Evolutionary conservation across 768 basidiomycete species (phyloP), one percentile per base, ranked within the genome.

Genomic region (Strobilomyces echinocephalus): DNA sequence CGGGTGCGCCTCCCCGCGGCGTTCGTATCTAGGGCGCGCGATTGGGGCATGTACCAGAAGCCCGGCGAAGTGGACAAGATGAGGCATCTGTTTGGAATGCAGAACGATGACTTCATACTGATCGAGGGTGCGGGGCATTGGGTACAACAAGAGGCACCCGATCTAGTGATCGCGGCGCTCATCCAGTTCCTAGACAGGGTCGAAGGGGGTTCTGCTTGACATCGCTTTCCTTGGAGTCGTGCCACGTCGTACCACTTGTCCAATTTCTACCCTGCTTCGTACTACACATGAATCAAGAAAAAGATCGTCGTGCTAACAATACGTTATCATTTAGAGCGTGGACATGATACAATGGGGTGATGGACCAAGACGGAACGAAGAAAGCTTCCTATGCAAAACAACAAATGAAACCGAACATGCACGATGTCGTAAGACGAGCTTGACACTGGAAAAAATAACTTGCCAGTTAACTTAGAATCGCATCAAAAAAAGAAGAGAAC

Each of bases 21-120:
- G 73, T 86, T 80, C 62, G 57, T 87, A 11, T 68, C 78, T 1
- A 84, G 84, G 1, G 69, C 63, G 47, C 69, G 74, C 53, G 84
- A 85, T 63, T 85, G 84, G 84, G 82, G 83, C 0, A 72, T 75
- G n/a, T 80, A 76, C 58, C 83, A 84, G 64, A 51, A 53, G 0
- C 83, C 81, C 4, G 79, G 79, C 0, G 76, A 72, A 2, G 53
- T 69, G 31, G 75, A 78, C 36, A 67, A 66, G 62, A 79, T 83
- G 83, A 50, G 16, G 28, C 45, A 34, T 42, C 33, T 21, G 30
- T 61, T 58, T 48, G 59, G 58, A 20, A 79, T 80, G 74, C 58
- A 58, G 20, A 66, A 69, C 34, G 73, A 78, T 33, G 74, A 78
- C 33, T 72, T 82, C 31, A 73, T 81, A n/a, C 54, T 85, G 40